A percentile compares a stretch with the other conserved stretches of the same genome.
Evolutionary conservation across 305 asterid genomes (phyloP).

Genomic region (Solanum aculeatissimum): DNA sequence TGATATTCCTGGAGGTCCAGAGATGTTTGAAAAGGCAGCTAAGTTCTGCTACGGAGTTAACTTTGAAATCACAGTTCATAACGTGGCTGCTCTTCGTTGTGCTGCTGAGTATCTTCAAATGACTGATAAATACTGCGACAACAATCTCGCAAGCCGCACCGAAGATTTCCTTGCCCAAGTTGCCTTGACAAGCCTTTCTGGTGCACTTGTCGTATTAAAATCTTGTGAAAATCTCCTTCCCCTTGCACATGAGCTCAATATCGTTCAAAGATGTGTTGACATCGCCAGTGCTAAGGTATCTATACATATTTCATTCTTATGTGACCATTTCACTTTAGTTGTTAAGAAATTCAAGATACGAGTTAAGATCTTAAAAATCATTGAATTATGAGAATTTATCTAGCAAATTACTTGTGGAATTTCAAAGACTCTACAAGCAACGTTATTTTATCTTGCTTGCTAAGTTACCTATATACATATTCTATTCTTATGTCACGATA

Average conservation of each 20-base stretch:
- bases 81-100: slow-evolving; percentile 85
- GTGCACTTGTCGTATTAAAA: slow-evolving; percentile 71
- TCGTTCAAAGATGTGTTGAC: slow-evolving; percentile 68
- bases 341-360: too few species aligned
- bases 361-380: too few species aligned
- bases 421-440: too few species aligned
- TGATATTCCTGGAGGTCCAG: slow-evolving; percentile 83
- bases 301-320: neutral
- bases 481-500: too few species aligned
- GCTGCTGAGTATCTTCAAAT: slow-evolving; percentile 85
- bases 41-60: slow-evolving; percentile 94
- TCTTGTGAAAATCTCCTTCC: slow-evolving; percentile 87
- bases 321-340: too few species aligned
- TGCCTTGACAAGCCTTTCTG: slow-evolving; percentile 75
- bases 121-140: slow-evolving; percentile 75
- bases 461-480: too few species aligned
- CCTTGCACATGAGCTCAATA: slow-evolving; percentile 61
- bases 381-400: too few species aligned
- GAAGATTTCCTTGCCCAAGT: slow-evolving; percentile 80
- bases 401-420: too few species aligned
- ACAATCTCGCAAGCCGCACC: slow-evolving; percentile 65
- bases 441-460: too few species aligned
- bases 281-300: slow-evolving; percentile 77
- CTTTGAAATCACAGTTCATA: slow-evolving; percentile 90
- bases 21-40: slow-evolving; percentile 79